Percentiles rank a stretch among this genome's conserved stretches.
These are phyloP conservation scores for Ammopiptanthus mongolicus DNA, from an alignment of 306 rosid genomes.

Conservation along the genomic window DNA sequence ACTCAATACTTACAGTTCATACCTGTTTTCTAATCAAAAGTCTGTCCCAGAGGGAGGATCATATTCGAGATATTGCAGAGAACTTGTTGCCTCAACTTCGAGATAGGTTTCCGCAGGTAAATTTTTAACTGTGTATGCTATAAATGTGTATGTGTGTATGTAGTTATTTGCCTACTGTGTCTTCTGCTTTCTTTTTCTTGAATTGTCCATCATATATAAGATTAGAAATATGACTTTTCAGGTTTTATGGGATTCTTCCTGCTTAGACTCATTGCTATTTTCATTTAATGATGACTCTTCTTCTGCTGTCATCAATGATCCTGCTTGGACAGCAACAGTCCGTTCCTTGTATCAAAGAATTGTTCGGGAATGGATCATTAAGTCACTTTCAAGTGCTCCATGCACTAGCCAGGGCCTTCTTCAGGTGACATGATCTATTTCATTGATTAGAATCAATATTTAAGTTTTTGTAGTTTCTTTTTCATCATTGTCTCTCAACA, in stretches of 20 bases:
- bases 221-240: conserved; percentile 40
- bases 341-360: conserved; percentile 84
- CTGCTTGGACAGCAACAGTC: conserved; percentile 80
- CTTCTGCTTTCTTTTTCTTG: background rate
- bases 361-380: conserved; percentile 93
- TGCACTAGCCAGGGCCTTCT: conserved; percentile 99
- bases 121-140: background rate
- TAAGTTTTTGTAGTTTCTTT: background rate
- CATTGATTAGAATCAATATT: conserved; percentile 1
- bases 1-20: conserved; percentile 72
- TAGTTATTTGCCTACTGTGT: background rate
- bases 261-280: conserved; percentile 79
- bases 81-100: conserved; percentile 81
- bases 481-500: background rate
- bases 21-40: conserved; percentile 80
- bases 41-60: conserved; percentile 90
- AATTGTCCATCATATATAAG: conserved; percentile 24
- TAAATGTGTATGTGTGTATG: background rate
- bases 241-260: conserved; percentile 92
- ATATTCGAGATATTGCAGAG: conserved; percentile 73
- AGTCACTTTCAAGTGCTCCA: conserved; percentile 89
- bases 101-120: conserved; percentile 94
- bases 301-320: conserved; percentile 75
- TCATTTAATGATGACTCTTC: conserved; percentile 79
- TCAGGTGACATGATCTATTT: conserved; percentile 56